Evolutionary conservation across 2,329 filamentous ascomycete genomes (phyloP), one percentile per base, ranked within the genome.

Genomic region (Phialophora tarda): DNA sequence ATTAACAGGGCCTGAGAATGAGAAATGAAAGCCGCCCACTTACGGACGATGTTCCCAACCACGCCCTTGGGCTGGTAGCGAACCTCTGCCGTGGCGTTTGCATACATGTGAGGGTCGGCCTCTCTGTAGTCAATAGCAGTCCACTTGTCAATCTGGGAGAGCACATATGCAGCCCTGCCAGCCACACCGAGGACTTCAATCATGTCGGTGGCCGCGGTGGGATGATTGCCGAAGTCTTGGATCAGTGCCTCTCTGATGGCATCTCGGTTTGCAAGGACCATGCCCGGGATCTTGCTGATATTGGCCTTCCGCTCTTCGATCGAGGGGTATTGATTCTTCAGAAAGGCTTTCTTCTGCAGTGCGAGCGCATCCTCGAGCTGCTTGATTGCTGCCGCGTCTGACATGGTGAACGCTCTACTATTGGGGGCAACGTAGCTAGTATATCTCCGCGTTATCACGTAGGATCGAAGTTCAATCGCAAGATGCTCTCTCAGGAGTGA

Each of bases 361-460:
- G 30, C 62, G 38, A 64, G 55, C 79, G 83, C 74, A 73, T 80
- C 51, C 78, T 81, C 61, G 72, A 78, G 63, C 65, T 76, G 58
- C 74, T 73, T 48, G 73, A 77, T 56, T 51, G 68, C 56, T 34
- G 53, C 55, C 3, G 34, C 24, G 51, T 63, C 60, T 50, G 60
- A 55, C 60, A 63, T 63, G 21, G 21, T 44, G 51, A 44, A 17
- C 14, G 34, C 14, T 17, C 34, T 41, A 41, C 7, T 17, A n/a
- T n/a, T n/a, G n/a, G n/a, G 12, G 4, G 12, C 14, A 7, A 7
- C 34, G 14, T 41, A 41, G 34, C 34, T 38, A 41, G 8, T 34
- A 34, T 34, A 41, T 41, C 34, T 41, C 34, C 4, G 14, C 12
- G 5, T 41, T 41, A 41, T 34, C 3, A 12, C 11, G 2, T 12